phyloP scores from a whole-genome alignment of 1,284 basidiomycete species.

The Phaffia rhodozyma region DNA sequence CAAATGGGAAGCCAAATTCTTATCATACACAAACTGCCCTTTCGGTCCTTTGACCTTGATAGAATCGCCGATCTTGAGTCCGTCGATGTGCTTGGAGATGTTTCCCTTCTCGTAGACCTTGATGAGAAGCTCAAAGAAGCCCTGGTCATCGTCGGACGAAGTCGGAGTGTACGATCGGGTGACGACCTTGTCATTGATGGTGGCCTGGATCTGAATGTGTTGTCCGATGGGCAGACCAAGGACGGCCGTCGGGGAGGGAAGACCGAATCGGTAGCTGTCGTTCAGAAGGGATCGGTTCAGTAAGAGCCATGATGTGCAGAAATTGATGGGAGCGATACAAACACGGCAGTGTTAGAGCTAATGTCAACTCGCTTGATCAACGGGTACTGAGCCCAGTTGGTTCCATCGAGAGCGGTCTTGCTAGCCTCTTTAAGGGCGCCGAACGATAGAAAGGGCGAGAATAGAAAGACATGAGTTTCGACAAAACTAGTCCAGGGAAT shows the following conservation, averaged over 20 bases:
- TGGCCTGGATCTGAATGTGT: conserved; percentile 83
- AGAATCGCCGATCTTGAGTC: conserved; percentile 70
- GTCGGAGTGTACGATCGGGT: conserved; percentile 91
- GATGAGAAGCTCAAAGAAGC: conserved; percentile 90
- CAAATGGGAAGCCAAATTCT: conserved; percentile 53
- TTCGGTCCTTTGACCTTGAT: conserved; percentile 89
- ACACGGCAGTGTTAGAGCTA: conserved; percentile 94
- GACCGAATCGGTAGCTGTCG: conserved; percentile 74
- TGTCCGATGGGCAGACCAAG: conserved; percentile 93
- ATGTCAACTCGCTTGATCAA: conserved; percentile 69
- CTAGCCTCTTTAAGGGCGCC: neutral
- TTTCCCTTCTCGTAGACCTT: conserved; percentile 98
- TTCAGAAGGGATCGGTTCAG: neutral
- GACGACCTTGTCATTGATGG: conserved; percentile 81
- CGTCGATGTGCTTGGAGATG: conserved; percentile 72
- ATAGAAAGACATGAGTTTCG: neutral
- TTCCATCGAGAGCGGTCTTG: conserved; percentile 56
- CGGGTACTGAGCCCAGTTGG: conserved; percentile 68
- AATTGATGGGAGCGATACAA: conserved; percentile 27
- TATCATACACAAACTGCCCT: conserved; percentile 72
- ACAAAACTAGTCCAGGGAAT: too few relatives aligned
- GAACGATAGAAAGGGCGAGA: neutral
- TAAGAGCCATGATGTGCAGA: neutral
- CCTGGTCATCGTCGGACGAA: conserved; percentile 78
- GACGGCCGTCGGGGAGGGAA: conserved; percentile 58